Evolutionary conservation across 306 rosid genomes (phyloP).

Genomic region (Pueraria montana): DNA sequence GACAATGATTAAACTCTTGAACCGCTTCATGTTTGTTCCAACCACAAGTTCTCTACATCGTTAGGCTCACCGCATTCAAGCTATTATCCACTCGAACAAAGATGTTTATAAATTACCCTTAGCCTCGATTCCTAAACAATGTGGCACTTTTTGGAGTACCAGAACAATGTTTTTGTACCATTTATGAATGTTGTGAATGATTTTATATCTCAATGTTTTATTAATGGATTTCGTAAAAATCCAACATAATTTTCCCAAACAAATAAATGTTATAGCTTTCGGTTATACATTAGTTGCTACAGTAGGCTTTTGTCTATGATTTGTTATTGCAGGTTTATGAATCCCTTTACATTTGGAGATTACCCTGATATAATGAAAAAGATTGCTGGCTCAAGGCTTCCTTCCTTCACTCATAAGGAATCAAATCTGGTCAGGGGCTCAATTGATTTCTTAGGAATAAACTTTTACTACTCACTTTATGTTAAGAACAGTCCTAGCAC

Average conservation of each 20-base stretch:
- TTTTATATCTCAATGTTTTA: no score
- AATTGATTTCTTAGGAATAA: constrained; percentile 69
- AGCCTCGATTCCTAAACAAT: no score
- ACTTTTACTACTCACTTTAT: constrained; percentile 42
- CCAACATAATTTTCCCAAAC: no score
- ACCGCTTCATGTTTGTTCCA: no score
- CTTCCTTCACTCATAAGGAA: constrained; percentile 58
- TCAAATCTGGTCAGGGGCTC: constrained; percentile 63
- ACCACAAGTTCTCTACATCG: no score
- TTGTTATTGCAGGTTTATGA: constrained; percentile 58
- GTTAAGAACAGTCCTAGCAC: constrained; percentile 48
- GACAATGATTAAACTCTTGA: no score
- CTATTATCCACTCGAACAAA: no score
- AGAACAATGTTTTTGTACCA: no score
- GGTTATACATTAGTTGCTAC: background rate
- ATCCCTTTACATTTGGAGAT: constrained; percentile 74
- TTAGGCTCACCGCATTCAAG: no score
- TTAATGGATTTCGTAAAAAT: no score
- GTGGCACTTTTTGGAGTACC: no score
- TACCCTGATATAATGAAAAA: constrained; percentile 64
- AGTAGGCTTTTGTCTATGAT: background rate
- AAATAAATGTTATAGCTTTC: background rate
- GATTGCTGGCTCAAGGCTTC: constrained; percentile 69
- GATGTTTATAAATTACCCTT: no score
- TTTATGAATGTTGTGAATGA: background rate